These are phyloP conservation scores for Fusarium lyarnte DNA, from an alignment of 2,329 filamentous ascomycete genomes.

Conservation along the genomic window DNA sequence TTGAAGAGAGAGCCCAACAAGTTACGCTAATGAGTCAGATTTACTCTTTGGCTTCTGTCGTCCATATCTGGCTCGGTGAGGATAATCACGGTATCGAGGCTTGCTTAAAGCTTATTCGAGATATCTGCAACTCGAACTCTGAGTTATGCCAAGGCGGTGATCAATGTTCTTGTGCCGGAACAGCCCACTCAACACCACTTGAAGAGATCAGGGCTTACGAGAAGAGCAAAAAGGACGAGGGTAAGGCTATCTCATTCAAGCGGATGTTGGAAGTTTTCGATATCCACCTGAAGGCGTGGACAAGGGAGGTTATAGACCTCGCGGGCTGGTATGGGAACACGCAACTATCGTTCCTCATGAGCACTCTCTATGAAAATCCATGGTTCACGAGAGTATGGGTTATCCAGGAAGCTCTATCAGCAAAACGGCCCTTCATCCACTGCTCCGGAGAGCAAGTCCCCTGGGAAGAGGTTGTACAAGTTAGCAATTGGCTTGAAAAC, in stretches of 20 bases:
- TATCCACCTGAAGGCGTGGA: slow-evolving; percentile 3
- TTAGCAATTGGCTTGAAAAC: slow-evolving; percentile 15
- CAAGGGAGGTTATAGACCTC: slow-evolving; percentile 20
- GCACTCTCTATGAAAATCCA: slow-evolving; percentile 19
- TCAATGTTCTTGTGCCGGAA: slow-evolving; percentile 1
- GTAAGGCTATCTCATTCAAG: background rate
- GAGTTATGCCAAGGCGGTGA: slow-evolving; percentile 2
- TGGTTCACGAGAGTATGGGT: slow-evolving; percentile 34
- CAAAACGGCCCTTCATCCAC: background rate
- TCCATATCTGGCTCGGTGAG: slow-evolving; percentile 31
- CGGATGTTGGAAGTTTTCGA: slow-evolving; percentile 25
- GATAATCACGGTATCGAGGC: slow-evolving; percentile 2
- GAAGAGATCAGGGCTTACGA: background rate
- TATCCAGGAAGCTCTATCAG: slow-evolving; percentile 26
- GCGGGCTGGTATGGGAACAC: slow-evolving; percentile 24
- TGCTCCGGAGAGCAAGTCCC: background rate
- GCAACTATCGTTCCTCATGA: slow-evolving; percentile 22
- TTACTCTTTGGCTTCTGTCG: slow-evolving; percentile 1
- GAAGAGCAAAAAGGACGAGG: background rate
- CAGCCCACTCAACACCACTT: background rate
- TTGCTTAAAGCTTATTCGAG: slow-evolving; percentile 11
- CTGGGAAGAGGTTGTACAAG: slow-evolving; percentile 20
- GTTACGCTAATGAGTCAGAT: slow-evolving; percentile 31
- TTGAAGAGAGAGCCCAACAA: slow-evolving; percentile 29
- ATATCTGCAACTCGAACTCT: slow-evolving; percentile 25